A percentile compares a stretch with the other conserved stretches of the same genome.
These are phyloP conservation scores for Helicostylum pulchrum DNA, from an alignment of 192 early-diverging fungal species.

Conservation along the genomic window DNA sequence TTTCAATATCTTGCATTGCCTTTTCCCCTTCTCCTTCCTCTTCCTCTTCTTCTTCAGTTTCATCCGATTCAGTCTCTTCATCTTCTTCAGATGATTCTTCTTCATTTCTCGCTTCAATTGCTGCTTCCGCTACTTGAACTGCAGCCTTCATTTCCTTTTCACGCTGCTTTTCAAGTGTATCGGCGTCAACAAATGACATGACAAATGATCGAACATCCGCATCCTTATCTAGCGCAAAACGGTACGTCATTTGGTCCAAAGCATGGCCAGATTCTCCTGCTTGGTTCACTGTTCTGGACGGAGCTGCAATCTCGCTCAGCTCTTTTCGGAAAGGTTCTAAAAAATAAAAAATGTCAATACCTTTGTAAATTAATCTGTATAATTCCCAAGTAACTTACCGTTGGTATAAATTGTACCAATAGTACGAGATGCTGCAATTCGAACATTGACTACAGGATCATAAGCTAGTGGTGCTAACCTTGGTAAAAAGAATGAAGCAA, in stretches of 20 bases:
- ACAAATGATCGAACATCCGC: slow-evolving; percentile 30
- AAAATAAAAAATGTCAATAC: neutral
- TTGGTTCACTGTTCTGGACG: slow-evolving; percentile 19
- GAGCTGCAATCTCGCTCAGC: slow-evolving; percentile 7
- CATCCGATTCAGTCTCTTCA: neutral
- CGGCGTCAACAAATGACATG: slow-evolving; percentile 21
- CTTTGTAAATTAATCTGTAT: too few relatives aligned
- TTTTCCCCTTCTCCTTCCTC: neutral
- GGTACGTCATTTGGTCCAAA: slow-evolving; percentile 23
- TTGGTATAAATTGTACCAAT: slow-evolving; percentile 20
- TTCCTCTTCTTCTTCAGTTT: neutral
- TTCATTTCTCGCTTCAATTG: slow-evolving; percentile 6
- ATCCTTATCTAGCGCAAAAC: slow-evolving; percentile 27
- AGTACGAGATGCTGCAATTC: slow-evolving; percentile 65
- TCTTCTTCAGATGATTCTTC: slow-evolving; percentile 2
- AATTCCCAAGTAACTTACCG: too few relatives aligned
- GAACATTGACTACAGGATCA: slow-evolving; percentile 71
- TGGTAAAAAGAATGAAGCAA: slow-evolving; percentile 66
- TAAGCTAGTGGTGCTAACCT: slow-evolving; percentile 53
- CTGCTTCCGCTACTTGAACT: neutral
- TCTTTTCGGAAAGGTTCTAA: slow-evolving; percentile 14
- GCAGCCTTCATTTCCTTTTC: slow-evolving; percentile 12
- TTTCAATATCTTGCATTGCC: neutral
- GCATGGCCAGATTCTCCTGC: slow-evolving; percentile 20
- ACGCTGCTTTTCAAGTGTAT: slow-evolving; percentile 14